Evolutionary conservation across 2,329 filamentous ascomycete genomes (phyloP), one percentile per base, ranked within the genome.

Genomic region (Diplodia seriata): DNA sequence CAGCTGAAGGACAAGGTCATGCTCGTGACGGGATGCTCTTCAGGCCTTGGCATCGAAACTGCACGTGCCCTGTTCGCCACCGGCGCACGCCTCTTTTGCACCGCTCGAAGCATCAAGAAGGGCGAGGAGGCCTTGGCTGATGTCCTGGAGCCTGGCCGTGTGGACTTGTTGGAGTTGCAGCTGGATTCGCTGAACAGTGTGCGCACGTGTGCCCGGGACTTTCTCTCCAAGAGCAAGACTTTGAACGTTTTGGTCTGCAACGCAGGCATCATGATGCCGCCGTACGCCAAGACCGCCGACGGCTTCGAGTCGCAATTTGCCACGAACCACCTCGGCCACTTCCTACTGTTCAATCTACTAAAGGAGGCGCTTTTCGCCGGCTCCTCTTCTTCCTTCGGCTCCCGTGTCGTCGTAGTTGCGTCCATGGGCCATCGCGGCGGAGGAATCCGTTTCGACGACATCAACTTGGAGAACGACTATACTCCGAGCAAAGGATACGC

Each of bases 221-320:
- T 76, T 18, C 70, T 74, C 1, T 20, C 31, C 4, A 70, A 69
- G 54, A 72, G 68, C 57, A 49, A 61, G 23, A 71, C 72, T 26
- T 20, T 63, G 14, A 63, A 84, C 70, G 75, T 84, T 18, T 70
- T 83, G 2, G 75, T 83, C 38, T 76, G 79, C 70, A 82, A 82
- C 33, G 77, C 81, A 5, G 74, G 71, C 14, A 73, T 75, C 43
- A 75, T 75, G 74, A 78, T 78, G 29, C 73, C 79, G 38, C 76
- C 70, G 1, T 72, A 53, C 15, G 59, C 69, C 26, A 67, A 72
- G 2, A 81, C 79, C 2, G 69, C 73, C 33, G 80, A 83, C 51
- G 81, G 81, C 26, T 80, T 81, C 70, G 82, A 85, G 71, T 73
- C 77, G 12, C 81, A 83, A 50, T 80, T 83, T 68, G 82, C 78